Base-by-base conservation (phyloP, 352 stramenopile genomes). In the Phytopythium mirpurense region DNA sequence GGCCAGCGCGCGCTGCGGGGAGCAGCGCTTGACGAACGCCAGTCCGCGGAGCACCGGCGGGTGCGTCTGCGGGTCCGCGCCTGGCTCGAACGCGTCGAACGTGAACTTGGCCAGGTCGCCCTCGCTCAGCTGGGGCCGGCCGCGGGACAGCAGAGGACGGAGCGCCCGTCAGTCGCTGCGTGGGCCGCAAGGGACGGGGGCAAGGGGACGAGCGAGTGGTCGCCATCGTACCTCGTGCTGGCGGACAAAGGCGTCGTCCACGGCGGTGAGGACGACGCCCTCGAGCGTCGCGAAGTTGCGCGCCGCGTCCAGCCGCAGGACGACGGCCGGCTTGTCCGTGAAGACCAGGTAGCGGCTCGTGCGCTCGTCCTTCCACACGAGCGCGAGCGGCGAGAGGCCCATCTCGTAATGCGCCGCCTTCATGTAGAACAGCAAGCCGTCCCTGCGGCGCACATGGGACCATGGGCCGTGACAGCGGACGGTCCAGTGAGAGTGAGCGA, bases 391-490 rank as follows among this genome's bases (percentile, higher is more conserved):
- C 11, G 88, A 91, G 7, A 96, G 63, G 1, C 87, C 90, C 32
- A 93, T 74, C n/a, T 90, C 78, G 56, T 97, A 97, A 50, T 96
- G 81, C 2, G 74, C 86, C 9, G 81, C 72, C 58, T 97, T 97
- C 67, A 90, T 78, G 66, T 89, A 89, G 49, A 97, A 97, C 10
- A 97, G 56, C 32, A 97, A 67, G 1, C 88, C 90, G 56, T 97
- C 90, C 57, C 86, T 95, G 57, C n/a, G 11, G 10, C 18, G 12
- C 0, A 26, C 29, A n/a, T n/a, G n/a, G n/a, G n/a, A n/a, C n/a
- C n/a, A n/a, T n/a, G n/a, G n/a, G n/a, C n/a, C n/a, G n/a, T n/a
- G n/a, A n/a, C n/a, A n/a, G n/a, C n/a, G n/a, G n/a, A n/a, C n/a
- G n/a, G n/a, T n/a, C n/a, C n/a, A n/a, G n/a, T n/a, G n/a, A n/a